These are phyloP conservation scores for Prunus armeniaca DNA, from an alignment of 306 rosid genomes.

Conservation along the genomic window DNA sequence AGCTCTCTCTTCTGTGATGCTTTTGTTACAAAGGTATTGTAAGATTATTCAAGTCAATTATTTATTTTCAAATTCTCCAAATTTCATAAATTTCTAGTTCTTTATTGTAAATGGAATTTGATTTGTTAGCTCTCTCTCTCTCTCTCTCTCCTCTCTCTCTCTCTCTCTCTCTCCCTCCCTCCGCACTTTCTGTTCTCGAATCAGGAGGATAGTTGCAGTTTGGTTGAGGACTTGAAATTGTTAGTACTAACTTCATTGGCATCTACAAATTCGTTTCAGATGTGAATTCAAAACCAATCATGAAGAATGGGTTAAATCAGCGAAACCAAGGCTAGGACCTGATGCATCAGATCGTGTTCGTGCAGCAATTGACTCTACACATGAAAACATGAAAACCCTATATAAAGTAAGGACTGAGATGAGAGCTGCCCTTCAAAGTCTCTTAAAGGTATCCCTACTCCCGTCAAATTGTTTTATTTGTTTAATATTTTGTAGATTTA, in stretches of 20 bases:
- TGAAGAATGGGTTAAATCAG: constrained; percentile 80
- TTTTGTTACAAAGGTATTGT: constrained; percentile 72
- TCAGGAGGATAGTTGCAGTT: background rate
- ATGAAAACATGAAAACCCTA: constrained; percentile 57
- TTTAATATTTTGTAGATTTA: background rate
- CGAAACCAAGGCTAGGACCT: constrained; percentile 61
- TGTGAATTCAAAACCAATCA: constrained; percentile 83
- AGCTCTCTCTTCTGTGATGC: constrained; percentile 70
- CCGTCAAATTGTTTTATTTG: background rate
- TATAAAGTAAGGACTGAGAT: constrained; percentile 83
- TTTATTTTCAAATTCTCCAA: background rate
- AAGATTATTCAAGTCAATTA: background rate
- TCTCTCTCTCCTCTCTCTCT: background rate
- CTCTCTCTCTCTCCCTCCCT: background rate
- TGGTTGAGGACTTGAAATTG: constrained; percentile 10
- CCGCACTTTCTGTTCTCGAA: background rate
- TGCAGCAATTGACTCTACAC: constrained; percentile 53
- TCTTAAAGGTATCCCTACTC: constrained; percentile 58
- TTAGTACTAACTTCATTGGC: constrained; percentile 17
- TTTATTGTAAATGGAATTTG: background rate
- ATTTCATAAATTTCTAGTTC: background rate
- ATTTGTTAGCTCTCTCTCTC: background rate
- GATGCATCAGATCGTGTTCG: constrained; percentile 46
- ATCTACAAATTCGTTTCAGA: constrained; percentile 48
- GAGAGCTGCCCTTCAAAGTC: constrained; percentile 70